Conservation (phyloP, 768 basidiomycete species). For the Coprinopsis sp. region DNA sequence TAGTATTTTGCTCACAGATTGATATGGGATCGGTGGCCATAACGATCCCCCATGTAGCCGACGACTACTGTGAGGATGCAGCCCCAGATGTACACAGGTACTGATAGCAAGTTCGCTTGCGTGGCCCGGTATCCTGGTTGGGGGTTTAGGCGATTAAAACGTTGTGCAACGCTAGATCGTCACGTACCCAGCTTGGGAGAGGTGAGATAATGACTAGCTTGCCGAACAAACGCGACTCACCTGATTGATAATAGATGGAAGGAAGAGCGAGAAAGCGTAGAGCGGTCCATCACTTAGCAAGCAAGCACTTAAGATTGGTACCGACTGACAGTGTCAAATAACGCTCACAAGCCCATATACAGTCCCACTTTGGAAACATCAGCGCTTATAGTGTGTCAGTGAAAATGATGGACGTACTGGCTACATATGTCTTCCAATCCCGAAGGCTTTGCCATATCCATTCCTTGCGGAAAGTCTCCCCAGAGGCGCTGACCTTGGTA, state of each 20-base stretch:
- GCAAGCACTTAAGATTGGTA: constrained; percentile 2
- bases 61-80: constrained; percentile 60
- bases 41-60: constrained; percentile 59
- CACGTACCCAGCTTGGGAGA: too few relatives aligned
- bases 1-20: constrained; percentile 46
- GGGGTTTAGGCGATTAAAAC: too few relatives aligned
- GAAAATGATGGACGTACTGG: constrained; percentile 40
- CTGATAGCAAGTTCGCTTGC: constrained; percentile 66
- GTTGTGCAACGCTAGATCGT: background rate
- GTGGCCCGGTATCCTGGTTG: constrained; percentile 54
- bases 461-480: constrained; percentile 47
- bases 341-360: constrained; percentile 61
- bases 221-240: constrained; percentile 27
- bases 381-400: background rate
- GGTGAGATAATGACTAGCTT: too few relatives aligned
- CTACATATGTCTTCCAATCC: constrained; percentile 74
- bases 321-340: background rate
- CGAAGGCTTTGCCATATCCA: constrained; percentile 57
- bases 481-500: constrained; percentile 60
- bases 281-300: constrained; percentile 46
- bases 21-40: constrained; percentile 51
- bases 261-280: constrained; percentile 50
- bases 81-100: constrained; percentile 73
- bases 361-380: constrained; percentile 48
- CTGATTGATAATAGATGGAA: constrained; percentile 53